Base-by-base conservation (phyloP, 2,329 filamentous ascomycete species). In the Sporothrix humicola region DNA sequence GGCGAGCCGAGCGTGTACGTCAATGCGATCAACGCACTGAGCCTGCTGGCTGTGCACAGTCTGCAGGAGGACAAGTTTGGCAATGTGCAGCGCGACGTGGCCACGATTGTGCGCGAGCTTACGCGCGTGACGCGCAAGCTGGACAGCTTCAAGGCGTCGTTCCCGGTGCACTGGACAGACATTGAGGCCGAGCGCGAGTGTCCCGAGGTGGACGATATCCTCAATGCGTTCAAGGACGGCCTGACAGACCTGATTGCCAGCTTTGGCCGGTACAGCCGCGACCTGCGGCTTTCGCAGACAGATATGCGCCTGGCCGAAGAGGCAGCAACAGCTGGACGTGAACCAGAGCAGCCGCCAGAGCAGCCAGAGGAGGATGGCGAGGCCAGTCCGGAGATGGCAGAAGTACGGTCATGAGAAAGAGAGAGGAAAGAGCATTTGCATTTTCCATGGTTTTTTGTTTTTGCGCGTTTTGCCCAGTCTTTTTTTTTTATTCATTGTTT, bases 61-160 rank as follows among this genome's bases (percentile, higher is more conserved):
- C 82, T 98, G 72, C 84, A 85, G 3, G 95, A 98, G 81, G 95
- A 98, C 80, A 87, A 87, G 65, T 96, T 90, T 79, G 95, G 95
- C 15, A 92, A 93, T 77, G 95, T 97, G n/a, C 92, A 97, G 77
- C 87, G 90, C 59, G 93, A 96, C 76, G 90, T 98, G 1, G 89
- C 92, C 0, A 83, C 83, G 68, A 91, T 97, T 73, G 89, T 98
- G 69, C 88, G 91, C 65, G 89, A 90, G 1, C 88, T 97, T 75
- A 95, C 93, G 0, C 77, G 81, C 0, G 90, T 92, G 0, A 90
- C 94, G 73, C 86, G 84, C 72, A 89, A 89, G 76, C 83, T 97
- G 3, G 91, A 97, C 78, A 82, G 80, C 1, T 94, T 97, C 79
- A 86, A 90, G 76, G 81, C 81, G 8, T 82, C 78, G 2, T 83